Percentiles rank a stretch among this genome's conserved stretches.
Conservation (phyloP, 2,329 filamentous ascomycete genomes). For the Diplodia sapinea region DNA sequence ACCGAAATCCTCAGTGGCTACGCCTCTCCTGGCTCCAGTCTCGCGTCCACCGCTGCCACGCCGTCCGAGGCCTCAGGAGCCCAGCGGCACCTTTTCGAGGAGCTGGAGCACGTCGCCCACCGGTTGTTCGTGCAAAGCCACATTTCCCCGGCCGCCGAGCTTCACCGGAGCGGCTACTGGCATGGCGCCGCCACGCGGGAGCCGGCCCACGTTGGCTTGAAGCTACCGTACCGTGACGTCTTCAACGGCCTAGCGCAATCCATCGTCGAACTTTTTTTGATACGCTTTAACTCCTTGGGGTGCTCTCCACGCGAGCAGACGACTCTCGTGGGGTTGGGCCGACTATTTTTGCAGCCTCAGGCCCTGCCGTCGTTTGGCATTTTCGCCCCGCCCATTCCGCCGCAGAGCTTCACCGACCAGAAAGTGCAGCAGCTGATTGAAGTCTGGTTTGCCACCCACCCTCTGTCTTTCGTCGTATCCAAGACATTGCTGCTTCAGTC, state of each 20-base stretch:
- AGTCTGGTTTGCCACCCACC: slow-evolving; percentile 52
- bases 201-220: background rate
- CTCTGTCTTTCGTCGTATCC: slow-evolving; percentile 50
- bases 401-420: background rate
- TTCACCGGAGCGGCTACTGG: slow-evolving; percentile 15
- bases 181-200: slow-evolving; percentile 7
- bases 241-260: slow-evolving; percentile 11
- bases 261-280: slow-evolving; percentile 7
- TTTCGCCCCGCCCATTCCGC: background rate
- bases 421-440: slow-evolving; percentile 44
- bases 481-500: slow-evolving; percentile 51
- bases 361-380: background rate
- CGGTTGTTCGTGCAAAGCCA: background rate
- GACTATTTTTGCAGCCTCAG: slow-evolving; percentile 4
- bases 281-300: slow-evolving; percentile 7
- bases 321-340: background rate
- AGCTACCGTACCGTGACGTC: slow-evolving; percentile 17
- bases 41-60: background rate
- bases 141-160: background rate
- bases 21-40: slow-evolving; percentile 5
- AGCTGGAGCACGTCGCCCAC: slow-evolving; percentile 5
- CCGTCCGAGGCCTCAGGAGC: slow-evolving; percentile 1
- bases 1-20: slow-evolving; percentile 9
- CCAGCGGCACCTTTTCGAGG: background rate
- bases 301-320: slow-evolving; percentile 19